These are phyloP conservation scores for Saccharomyces kudriavzevii DNA, from an alignment of 805 yeast species.

Conservation along the genomic window DNA sequence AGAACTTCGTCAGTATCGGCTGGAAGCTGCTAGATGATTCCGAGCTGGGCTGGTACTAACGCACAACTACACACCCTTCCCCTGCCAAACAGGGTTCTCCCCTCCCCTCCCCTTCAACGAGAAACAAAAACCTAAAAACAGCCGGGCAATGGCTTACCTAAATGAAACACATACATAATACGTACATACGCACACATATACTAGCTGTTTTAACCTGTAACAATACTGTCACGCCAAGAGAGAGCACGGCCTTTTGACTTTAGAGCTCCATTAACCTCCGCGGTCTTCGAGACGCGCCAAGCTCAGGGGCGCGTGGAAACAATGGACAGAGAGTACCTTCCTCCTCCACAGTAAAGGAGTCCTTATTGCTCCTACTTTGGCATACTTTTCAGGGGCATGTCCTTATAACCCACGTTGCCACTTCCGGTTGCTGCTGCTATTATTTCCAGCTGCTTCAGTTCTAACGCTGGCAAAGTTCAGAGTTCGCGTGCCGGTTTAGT, in stretches of 20 bases:
- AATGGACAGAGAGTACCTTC: background rate
- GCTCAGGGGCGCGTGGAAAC: background rate
- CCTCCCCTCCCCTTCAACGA: background rate
- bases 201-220: background rate
- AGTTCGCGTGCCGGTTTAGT: background rate
- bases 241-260: background rate
- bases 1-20: constrained; percentile 17
- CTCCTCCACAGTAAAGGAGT: background rate
- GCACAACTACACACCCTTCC: background rate
- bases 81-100: background rate
- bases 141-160: background rate
- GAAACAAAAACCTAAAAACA: background rate
- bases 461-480: background rate
- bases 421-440: background rate
- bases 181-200: background rate
- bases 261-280: background rate
- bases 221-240: background rate
- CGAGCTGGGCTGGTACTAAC: constrained; percentile 28
- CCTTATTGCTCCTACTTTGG: background rate
- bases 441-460: background rate
- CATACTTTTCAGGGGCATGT: background rate
- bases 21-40: constrained; percentile 28
- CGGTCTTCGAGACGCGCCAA: background rate
- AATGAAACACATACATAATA: background rate
- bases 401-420: background rate